phyloP scores from a whole-genome alignment of 345 rosid species.

The Kernera saxatilis region DNA sequence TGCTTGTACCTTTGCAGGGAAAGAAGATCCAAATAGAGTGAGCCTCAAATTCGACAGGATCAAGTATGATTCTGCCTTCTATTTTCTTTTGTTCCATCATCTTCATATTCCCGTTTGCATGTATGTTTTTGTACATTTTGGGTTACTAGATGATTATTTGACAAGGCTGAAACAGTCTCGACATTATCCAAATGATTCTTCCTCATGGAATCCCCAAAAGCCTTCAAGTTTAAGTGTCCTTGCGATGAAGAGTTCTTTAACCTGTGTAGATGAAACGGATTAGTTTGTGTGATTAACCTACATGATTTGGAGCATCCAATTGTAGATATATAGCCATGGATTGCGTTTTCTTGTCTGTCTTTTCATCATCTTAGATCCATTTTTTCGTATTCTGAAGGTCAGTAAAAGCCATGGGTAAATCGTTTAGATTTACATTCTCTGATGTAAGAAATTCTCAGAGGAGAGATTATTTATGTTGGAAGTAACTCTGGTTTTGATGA shows the following conservation, averaged over 20 bases:
- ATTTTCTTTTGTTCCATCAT: background rate
- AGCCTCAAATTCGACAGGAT: conserved; percentile 82
- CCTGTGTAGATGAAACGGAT: background rate
- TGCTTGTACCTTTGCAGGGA: conserved; percentile 38
- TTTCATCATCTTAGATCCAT: background rate
- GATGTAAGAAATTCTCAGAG: background rate
- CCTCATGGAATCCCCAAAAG: background rate
- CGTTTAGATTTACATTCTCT: background rate
- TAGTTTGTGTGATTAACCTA: background rate
- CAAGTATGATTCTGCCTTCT: conserved; percentile 46
- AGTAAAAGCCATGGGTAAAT: no score
- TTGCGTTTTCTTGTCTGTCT: background rate
- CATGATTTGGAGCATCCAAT: background rate
- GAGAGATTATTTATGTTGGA: background rate
- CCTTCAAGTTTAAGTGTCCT: background rate
- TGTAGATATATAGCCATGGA: background rate
- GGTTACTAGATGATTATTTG: background rate
- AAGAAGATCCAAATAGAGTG: conserved; percentile 77
- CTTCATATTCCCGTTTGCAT: background rate
- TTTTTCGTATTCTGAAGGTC: background rate
- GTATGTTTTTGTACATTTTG: background rate
- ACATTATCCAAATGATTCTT: background rate
- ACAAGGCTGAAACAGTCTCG: background rate
- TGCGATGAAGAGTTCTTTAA: background rate
- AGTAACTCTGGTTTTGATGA: background rate